Conservation (phyloP, 352 stramenopile species). For the Globisporangium recalcitrans region DNA sequence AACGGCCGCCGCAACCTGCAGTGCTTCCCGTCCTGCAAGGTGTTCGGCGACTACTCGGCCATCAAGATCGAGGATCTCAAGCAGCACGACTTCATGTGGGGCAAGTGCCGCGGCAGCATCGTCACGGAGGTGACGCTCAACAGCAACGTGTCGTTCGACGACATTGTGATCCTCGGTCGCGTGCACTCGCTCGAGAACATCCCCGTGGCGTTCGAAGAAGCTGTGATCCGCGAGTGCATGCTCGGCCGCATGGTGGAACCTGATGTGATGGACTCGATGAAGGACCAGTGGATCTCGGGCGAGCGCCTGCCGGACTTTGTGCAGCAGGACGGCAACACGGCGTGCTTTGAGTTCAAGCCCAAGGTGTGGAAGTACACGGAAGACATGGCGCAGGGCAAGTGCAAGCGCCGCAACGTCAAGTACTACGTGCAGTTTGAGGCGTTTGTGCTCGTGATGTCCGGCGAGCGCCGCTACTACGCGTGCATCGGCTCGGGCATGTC, state of each 20-base stretch:
- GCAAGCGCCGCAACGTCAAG: slow-evolving; percentile 84
- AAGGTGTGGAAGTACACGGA: slow-evolving; percentile 89
- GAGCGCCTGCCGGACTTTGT: slow-evolving; percentile 82
- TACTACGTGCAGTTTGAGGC: slow-evolving; percentile 88
- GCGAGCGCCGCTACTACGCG: slow-evolving; percentile 75
- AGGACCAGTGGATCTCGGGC: slow-evolving; percentile 82
- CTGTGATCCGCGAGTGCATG: slow-evolving; percentile 81
- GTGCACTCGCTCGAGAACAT: slow-evolving; percentile 85
- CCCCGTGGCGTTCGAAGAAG: slow-evolving; percentile 78
- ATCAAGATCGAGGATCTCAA: slow-evolving; percentile 88
- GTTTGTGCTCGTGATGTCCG: slow-evolving; percentile 68
- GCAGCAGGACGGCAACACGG: slow-evolving; percentile 62
- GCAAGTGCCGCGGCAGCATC: slow-evolving; percentile 81
- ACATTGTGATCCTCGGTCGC: slow-evolving; percentile 72
- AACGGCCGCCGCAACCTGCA: slow-evolving; percentile 88
- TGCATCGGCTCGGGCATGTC: slow-evolving; percentile 86
- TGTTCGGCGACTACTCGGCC: slow-evolving; percentile 88
- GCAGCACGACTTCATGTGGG: slow-evolving; percentile 89
- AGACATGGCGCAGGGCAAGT: slow-evolving; percentile 86
- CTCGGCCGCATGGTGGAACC: slow-evolving; percentile 67
- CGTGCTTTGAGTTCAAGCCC: slow-evolving; percentile 85
- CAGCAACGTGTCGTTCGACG: slow-evolving; percentile 74
- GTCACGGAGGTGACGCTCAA: slow-evolving; percentile 82
- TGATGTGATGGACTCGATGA: slow-evolving; percentile 80
- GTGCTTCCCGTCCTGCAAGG: slow-evolving; percentile 86